Evolutionary conservation across 805 yeast genomes (phyloP).

Genomic region (Wickerhamiella spandovensis): DNA sequence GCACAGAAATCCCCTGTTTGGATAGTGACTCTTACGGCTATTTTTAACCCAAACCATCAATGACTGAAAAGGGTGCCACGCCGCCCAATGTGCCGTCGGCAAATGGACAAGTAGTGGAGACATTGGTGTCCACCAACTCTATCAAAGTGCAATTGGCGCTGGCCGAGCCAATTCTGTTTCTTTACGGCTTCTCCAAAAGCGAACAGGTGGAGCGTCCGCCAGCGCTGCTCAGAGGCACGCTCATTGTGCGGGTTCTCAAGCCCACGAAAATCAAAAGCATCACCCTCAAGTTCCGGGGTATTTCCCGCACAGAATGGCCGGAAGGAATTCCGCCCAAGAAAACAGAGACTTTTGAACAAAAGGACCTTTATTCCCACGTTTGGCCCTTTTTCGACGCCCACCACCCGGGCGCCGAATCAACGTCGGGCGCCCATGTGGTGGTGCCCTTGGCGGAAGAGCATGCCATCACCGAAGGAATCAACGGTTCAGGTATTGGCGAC

Average conservation of each 20-base stretch:
- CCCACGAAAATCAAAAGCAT: conserved; percentile 59
- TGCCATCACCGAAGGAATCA: background rate
- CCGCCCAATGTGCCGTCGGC: background rate
- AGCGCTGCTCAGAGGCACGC: conserved; percentile 65
- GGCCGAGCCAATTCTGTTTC: conserved; percentile 67
- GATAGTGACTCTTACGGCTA: too few relatives aligned
- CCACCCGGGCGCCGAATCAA: conserved; percentile 24
- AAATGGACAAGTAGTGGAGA: background rate
- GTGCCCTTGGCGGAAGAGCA: conserved; percentile 15
- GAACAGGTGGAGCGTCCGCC: conserved; percentile 63
- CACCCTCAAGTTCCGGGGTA: conserved; percentile 49
- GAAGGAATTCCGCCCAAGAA: conserved; percentile 94
- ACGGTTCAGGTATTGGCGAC: background rate
- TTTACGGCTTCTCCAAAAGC: conserved; percentile 64
- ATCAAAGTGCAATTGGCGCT: conserved; percentile 25
- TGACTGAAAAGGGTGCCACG: background rate
- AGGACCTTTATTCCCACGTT: conserved; percentile 58
- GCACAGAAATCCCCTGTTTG: too few relatives aligned
- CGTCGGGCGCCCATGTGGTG: conserved; percentile 34
- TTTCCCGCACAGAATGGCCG: conserved; percentile 84
- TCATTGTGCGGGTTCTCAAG: conserved; percentile 55
- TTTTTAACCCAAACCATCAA: too few relatives aligned
- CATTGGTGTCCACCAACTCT: conserved; percentile 13
- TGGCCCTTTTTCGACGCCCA: conserved; percentile 71
- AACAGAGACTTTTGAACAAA: conserved; percentile 47